Conservation (phyloP, 768 basidiomycete genomes). For the Mycena leptocephala region DNA sequence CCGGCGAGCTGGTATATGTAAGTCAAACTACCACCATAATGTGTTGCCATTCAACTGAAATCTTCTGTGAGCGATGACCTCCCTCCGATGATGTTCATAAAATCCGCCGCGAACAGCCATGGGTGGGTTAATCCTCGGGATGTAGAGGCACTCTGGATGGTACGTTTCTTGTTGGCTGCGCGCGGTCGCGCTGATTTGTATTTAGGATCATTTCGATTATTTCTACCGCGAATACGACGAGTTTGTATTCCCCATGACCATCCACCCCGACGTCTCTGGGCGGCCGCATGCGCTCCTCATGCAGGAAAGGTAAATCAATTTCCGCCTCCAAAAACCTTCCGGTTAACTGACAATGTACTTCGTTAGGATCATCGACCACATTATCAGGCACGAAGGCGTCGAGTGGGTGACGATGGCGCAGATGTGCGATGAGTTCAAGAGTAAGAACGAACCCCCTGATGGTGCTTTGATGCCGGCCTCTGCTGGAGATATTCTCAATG, state of each 20-base stretch:
- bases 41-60: too few species aligned
- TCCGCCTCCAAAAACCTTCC: neutral
- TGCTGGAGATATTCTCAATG: neutral
- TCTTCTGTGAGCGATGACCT: conserved; percentile 65
- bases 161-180: neutral
- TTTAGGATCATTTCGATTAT: conserved; percentile 25
- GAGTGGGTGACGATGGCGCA: conserved; percentile 82
- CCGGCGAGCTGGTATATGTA: conserved; percentile 79
- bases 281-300: conserved; percentile 82
- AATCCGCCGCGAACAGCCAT: conserved; percentile 77
- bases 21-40: too few species aligned
- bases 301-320: conserved; percentile 66
- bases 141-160: conserved; percentile 84
- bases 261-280: conserved; percentile 81
- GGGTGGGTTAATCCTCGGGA: conserved; percentile 79
- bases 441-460: conserved; percentile 61
- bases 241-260: conserved; percentile 84
- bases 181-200: neutral
- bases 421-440: conserved; percentile 76
- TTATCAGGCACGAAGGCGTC: conserved; percentile 78
- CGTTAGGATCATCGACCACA: conserved; percentile 84
- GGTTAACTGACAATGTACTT: neutral
- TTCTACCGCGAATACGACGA: conserved; percentile 69
- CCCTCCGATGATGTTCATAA: conserved; percentile 87
- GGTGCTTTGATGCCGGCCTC: conserved; percentile 53